Conservation (phyloP, 306 rosid genomes). For the Dalbergia cochinchinensis region DNA sequence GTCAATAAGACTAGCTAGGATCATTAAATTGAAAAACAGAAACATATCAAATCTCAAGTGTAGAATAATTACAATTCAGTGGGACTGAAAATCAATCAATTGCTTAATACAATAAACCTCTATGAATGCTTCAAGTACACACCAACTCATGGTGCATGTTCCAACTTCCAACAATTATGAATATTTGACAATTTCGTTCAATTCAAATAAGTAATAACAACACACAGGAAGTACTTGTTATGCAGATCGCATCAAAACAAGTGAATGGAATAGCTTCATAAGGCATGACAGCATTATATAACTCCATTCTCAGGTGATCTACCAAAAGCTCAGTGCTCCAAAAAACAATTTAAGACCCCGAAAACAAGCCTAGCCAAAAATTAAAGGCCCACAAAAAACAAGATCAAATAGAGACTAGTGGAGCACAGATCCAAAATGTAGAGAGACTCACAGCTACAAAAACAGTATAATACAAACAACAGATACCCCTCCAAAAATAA, state of each 20-base stretch:
- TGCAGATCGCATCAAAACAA: conserved; percentile 3
- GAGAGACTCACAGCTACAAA: background rate
- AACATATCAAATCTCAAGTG: conserved; percentile 5
- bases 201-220: too few relatives aligned
- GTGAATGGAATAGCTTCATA: background rate
- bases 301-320: background rate
- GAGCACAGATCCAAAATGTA: conserved; percentile 46
- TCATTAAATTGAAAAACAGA: background rate
- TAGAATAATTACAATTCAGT: background rate
- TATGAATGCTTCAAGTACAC: background rate
- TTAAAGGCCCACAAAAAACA: background rate
- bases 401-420: conserved; percentile 4
- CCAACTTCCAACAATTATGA: background rate
- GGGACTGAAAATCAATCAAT: background rate
- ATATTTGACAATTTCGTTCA: background rate
- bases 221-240: background rate
- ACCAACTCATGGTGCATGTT: background rate
- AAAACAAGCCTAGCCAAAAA: background rate
- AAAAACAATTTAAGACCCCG: background rate
- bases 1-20: background rate
- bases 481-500: background rate
- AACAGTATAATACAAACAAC: background rate
- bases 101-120: background rate
- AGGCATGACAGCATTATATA: background rate
- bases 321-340: background rate